These are phyloP conservation scores for Taxawa tesnikishii DNA, from an alignment of 2,329 filamentous ascomycete genomes.

Conservation along the genomic window DNA sequence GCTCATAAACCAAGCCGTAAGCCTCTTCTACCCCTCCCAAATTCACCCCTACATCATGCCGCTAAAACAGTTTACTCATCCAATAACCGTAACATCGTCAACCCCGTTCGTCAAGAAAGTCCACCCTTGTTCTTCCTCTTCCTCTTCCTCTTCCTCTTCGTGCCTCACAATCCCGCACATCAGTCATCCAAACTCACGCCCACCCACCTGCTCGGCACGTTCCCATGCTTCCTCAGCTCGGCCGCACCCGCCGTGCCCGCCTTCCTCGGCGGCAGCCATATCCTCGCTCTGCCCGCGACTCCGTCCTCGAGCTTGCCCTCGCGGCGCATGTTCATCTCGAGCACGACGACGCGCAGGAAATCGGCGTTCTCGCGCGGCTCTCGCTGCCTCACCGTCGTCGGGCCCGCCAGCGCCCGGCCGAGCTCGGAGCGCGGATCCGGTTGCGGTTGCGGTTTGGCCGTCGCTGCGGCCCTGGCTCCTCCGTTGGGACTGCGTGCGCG, in stretches of 20 bases:
- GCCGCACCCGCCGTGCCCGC: constrained; percentile 11
- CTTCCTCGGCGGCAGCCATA: constrained; percentile 49
- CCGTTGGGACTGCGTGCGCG: constrained; percentile 13
- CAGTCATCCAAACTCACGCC: constrained; percentile 14
- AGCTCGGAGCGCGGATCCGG: constrained; percentile 31
- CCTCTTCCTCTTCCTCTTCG: background rate
- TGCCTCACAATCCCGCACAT: background rate
- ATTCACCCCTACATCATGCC: no score
- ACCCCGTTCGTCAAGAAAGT: no score
- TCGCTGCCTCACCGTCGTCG: constrained; percentile 37
- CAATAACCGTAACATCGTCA: no score
- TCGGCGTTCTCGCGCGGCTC: constrained; percentile 52
- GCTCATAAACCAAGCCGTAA: no score
- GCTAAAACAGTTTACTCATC: no score
- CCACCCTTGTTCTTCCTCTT: background rate
- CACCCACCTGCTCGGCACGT: constrained; percentile 16
- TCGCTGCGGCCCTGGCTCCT: constrained; percentile 5
- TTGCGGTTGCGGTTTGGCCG: constrained; percentile 19
- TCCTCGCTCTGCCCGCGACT: constrained; percentile 40
- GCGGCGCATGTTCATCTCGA: constrained; percentile 58
- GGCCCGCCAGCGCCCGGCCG: constrained; percentile 22
- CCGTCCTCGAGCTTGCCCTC: constrained; percentile 48
- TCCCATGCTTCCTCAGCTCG: constrained; percentile 8
- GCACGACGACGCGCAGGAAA: constrained; percentile 50
- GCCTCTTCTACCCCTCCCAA: no score